Base-by-base conservation (phyloP, 1,139 yeast species). In the Candida gigantensis region DNA sequence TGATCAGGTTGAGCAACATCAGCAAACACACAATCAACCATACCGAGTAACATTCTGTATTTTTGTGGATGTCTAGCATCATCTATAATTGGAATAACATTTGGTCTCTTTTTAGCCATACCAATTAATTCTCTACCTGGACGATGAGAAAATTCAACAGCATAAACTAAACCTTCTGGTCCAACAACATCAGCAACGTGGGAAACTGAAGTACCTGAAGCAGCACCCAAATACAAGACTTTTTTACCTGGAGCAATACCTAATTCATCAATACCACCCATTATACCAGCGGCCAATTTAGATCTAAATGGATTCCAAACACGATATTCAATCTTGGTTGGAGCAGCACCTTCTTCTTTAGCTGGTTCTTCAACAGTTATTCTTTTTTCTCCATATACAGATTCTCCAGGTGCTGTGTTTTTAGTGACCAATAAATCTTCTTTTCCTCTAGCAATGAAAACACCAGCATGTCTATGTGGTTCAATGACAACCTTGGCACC, bases 261-360 rank as follows among this genome's bases (percentile, higher is more conserved):
- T 56, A 94, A 73, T 72, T 94, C 97, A 65, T 92, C 98, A 55
- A 92, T 74, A 83, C 98, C 98, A 72, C 98, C 98, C 89, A 92
- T 86, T 55, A 92, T 87, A 86, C 98, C 98, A 46, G 98, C 98
- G 63, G 98, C 98, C 74, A 92, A 77, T 81, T 92, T 92, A 49
- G 97, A 92, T 84, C 98, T 84, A 84, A 92, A 92, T 50, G 98
- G 98, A 72, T 92, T 92, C 99, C 99, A 92, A 51, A 92, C 98
- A 80, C 98, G 90, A 82, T 92, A 92, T 74, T 92, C 98, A 46
- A 81, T 78, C 78, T 92, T 92, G 61, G 97, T 89, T 50, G 96
- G 84, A 51, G 96, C 94, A 41, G 74, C 84, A 59, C 84, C 84
- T 59, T 85, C 95, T 60, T 83, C 95, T 58, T 74, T 79, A 42